These are phyloP conservation scores for Leucaena leucocephala DNA, from an alignment of 306 rosid species.

Conservation along the genomic window DNA sequence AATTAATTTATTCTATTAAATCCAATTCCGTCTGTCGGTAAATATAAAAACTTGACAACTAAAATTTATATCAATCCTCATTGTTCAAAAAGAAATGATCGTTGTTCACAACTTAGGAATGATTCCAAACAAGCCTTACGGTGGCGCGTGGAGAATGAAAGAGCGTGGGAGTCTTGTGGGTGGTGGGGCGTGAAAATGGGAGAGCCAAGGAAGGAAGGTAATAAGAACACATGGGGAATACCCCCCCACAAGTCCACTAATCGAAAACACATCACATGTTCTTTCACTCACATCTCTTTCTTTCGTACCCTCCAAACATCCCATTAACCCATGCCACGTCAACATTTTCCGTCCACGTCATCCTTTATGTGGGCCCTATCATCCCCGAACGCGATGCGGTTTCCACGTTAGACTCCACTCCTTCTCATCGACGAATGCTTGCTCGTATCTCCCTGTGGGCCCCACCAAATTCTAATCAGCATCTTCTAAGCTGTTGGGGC, in stretches of 20 bases:
- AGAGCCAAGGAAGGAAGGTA: not conserved
- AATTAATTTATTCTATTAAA: too few species aligned
- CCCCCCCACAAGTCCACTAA: not conserved
- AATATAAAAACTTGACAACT: too few species aligned
- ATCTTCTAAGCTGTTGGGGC: too few species aligned
- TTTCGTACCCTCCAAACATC: not conserved
- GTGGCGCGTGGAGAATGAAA: not conserved
- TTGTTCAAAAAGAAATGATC: too few species aligned
- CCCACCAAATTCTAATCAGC: too few species aligned
- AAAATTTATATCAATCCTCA: too few species aligned
- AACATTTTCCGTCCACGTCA: not conserved
- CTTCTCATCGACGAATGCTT: not conserved
- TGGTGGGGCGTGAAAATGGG: not conserved
- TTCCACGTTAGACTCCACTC: not conserved
- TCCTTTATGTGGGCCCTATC: not conserved
- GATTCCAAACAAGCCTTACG: too few species aligned
- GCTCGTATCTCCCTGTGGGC: too few species aligned
- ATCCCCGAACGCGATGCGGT: not conserved
- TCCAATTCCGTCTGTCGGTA: too few species aligned
- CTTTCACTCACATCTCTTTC: not conserved
- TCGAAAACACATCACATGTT: constrained; percentile 13
- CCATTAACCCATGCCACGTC: not conserved
- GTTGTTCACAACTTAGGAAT: too few species aligned
- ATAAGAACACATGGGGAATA: not conserved
- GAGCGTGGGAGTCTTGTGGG: not conserved